Percentiles rank a stretch among this genome's conserved stretches.
Conservation (phyloP, 1,284 basidiomycete genomes). For the Cystobasidium pallidum region DNA sequence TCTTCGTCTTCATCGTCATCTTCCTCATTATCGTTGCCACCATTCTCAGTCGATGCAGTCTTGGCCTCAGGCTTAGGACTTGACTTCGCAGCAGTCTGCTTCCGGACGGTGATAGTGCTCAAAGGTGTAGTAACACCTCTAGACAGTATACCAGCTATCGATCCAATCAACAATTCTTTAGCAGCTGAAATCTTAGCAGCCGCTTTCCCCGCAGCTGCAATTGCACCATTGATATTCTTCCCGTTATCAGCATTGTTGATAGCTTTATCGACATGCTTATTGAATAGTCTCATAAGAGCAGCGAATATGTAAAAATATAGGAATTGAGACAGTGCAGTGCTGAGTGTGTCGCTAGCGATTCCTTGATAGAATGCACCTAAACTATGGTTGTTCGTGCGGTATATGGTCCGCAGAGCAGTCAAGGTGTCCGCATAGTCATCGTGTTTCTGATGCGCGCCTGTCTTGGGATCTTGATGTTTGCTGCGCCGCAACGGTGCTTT, state of each 20-base stretch:
- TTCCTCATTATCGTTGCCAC: constrained; percentile 40
- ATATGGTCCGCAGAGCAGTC: constrained; percentile 48
- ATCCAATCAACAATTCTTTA: constrained; percentile 59
- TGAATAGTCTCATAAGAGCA: constrained; percentile 51
- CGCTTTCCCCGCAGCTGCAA: constrained; percentile 23
- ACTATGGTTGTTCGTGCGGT: constrained; percentile 47
- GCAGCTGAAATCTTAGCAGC: constrained; percentile 53
- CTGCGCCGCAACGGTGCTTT: constrained; percentile 26
- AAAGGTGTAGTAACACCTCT: constrained; percentile 59
- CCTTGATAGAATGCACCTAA: constrained; percentile 55
- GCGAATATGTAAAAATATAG: constrained; percentile 57
- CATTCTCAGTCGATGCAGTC: not conserved
- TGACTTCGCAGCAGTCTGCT: constrained; percentile 56
- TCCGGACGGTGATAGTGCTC: constrained; percentile 59
- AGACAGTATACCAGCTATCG: constrained; percentile 58
- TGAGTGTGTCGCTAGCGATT: constrained; percentile 57
- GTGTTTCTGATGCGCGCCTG: constrained; percentile 11
- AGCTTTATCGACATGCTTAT: constrained; percentile 24
- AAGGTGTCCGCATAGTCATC: constrained; percentile 41
- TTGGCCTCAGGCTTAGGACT: constrained; percentile 35
- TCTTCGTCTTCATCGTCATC: constrained; percentile 54
- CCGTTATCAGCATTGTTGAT: not conserved
- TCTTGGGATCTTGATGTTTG: constrained; percentile 2
- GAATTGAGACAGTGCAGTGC: constrained; percentile 58
- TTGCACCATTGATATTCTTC: constrained; percentile 24